Evolutionary conservation across 768 basidiomycete genomes (phyloP).

Genomic region (Lactarius sp.): DNA sequence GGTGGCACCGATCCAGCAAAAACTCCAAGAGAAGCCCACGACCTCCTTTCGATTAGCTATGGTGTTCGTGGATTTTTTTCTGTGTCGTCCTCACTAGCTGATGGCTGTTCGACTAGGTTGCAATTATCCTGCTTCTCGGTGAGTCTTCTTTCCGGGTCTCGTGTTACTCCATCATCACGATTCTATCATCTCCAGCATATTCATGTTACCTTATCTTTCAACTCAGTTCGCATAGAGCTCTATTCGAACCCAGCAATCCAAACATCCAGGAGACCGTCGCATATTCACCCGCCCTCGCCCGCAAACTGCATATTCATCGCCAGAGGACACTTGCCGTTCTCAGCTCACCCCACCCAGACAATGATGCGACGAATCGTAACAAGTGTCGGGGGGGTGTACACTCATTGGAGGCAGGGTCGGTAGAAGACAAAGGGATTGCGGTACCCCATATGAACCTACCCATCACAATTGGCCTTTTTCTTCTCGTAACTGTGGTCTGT

Average conservation of each 20-base stretch:
- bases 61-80: conserved; percentile 37
- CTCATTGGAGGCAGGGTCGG: conserved; percentile 15
- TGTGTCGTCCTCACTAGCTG: not conserved
- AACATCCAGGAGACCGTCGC: not conserved
- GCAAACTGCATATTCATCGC: not conserved
- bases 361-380: not conserved
- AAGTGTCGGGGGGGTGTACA: too few species aligned
- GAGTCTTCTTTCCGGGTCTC: conserved; percentile 27
- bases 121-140: conserved; percentile 51
- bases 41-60: conserved; percentile 48
- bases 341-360: not conserved
- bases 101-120: conserved; percentile 34
- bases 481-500: conserved; percentile 39
- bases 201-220: conserved; percentile 48
- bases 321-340: not conserved
- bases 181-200: conserved; percentile 39
- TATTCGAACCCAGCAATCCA: conserved; percentile 40
- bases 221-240: conserved; percentile 49
- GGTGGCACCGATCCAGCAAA: conserved; percentile 26
- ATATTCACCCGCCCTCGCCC: not conserved
- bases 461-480: conserved; percentile 36
- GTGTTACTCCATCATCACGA: not conserved
- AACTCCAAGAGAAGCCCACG: conserved; percentile 34
- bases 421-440: too few species aligned
- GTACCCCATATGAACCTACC: conserved; percentile 35